These are phyloP conservation scores for Neotropicomus parvogracilis DNA, from an alignment of 1,284 basidiomycete species.

Conservation along the genomic window DNA sequence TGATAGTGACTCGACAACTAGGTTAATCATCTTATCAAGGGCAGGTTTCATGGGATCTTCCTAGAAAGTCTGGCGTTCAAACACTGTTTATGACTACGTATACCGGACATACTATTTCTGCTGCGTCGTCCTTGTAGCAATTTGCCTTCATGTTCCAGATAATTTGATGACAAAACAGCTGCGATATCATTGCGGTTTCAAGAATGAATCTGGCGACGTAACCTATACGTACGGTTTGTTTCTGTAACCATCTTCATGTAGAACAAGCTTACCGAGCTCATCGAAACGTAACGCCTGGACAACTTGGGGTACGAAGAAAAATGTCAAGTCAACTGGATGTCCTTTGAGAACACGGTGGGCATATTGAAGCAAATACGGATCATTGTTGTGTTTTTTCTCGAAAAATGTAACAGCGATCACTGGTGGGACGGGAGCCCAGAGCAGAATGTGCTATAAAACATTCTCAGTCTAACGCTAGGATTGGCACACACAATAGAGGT, in stretches of 20 bases:
- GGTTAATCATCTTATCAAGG: slow-evolving; percentile 83
- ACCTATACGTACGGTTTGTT: slow-evolving; percentile 43
- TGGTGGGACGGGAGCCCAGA: slow-evolving; percentile 90
- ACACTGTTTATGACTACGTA: not conserved
- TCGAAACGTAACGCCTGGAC: slow-evolving; percentile 94
- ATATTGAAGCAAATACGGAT: slow-evolving; percentile 91
- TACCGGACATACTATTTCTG: slow-evolving; percentile 62
- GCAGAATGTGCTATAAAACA: slow-evolving; percentile 64
- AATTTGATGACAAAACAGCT: slow-evolving; percentile 98
- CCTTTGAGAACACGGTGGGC: slow-evolving; percentile 94
- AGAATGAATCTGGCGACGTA: slow-evolving; percentile 97
- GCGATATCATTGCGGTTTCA: slow-evolving; percentile 96
- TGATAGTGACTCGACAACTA: slow-evolving; percentile 82
- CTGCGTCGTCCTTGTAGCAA: slow-evolving; percentile 88
- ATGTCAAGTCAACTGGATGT: slow-evolving; percentile 91
- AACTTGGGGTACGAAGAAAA: slow-evolving; percentile 99
- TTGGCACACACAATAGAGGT: not conserved
- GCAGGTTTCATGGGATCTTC: slow-evolving; percentile 94
- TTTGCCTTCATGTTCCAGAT: slow-evolving; percentile 99
- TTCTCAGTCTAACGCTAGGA: slow-evolving; percentile 16
- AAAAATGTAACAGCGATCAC: slow-evolving; percentile 86
- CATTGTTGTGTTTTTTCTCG: slow-evolving; percentile 77
- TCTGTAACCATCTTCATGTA: not conserved
- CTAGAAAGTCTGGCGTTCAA: slow-evolving; percentile 38
- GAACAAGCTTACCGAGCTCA: slow-evolving; percentile 60